These are phyloP conservation scores for Penicillium steckii DNA, from an alignment of 495 filamentous ascomycete species.

Conservation along the genomic window DNA sequence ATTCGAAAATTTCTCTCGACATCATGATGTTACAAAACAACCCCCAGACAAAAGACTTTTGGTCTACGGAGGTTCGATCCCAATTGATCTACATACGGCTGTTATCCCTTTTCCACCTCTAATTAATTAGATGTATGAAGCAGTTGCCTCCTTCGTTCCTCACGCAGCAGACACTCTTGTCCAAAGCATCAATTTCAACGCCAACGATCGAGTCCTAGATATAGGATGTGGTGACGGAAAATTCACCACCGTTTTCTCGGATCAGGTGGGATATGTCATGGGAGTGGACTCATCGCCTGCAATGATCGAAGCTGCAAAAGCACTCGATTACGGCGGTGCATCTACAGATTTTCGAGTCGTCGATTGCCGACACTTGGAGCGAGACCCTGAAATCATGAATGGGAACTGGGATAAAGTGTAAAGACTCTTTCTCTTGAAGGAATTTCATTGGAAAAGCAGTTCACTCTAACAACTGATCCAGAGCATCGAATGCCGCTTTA, in stretches of 20 bases:
- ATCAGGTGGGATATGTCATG: constrained; percentile 46
- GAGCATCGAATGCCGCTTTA: constrained; percentile 71
- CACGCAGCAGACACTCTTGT: constrained; percentile 64
- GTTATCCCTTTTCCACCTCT: neutral
- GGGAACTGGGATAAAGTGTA: constrained; percentile 56
- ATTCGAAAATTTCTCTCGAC: too few relatives aligned
- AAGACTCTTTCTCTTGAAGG: neutral
- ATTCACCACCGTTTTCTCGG: constrained; percentile 59
- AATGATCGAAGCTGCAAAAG: constrained; percentile 51
- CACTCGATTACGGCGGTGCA: constrained; percentile 23
- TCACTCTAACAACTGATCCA: constrained; percentile 6
- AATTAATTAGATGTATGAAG: constrained; percentile 54
- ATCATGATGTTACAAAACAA: too few relatives aligned
- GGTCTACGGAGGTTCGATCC: constrained; percentile 53
- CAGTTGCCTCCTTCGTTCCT: constrained; percentile 71
- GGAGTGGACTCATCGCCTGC: constrained; percentile 65
- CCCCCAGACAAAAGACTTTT: constrained; percentile 46
- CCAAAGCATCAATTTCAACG: constrained; percentile 59
- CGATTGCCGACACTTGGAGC: constrained; percentile 46
- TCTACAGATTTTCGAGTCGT: constrained; percentile 39
- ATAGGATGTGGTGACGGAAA: constrained; percentile 75
- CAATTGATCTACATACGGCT: neutral
- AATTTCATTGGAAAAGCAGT: neutral
- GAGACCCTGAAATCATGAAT: constrained; percentile 27
- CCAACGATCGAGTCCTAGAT: constrained; percentile 63